These are phyloP conservation scores for Syzygium grande DNA, from an alignment of 345 rosid genomes.

Conservation along the genomic window DNA sequence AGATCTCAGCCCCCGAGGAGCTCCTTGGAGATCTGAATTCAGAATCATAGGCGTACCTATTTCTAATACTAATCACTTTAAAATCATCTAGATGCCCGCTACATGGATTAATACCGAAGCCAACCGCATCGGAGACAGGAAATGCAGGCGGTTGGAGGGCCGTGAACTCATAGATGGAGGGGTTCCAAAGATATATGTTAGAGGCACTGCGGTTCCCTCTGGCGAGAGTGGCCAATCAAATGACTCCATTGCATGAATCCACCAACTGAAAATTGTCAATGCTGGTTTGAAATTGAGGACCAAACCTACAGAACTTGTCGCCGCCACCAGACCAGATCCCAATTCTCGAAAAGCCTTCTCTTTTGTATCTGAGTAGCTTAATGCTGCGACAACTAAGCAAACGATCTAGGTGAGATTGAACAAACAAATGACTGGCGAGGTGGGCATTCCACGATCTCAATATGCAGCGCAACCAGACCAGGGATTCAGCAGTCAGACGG, in stretches of 20 bases:
- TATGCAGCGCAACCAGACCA: background rate
- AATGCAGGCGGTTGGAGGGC: background rate
- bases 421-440: background rate
- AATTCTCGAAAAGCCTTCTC: background rate
- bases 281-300: background rate
- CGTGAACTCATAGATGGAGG: background rate
- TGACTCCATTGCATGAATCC: conserved; percentile 1
- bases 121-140: background rate
- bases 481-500: background rate
- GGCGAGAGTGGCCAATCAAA: background rate
- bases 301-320: background rate
- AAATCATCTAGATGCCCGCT: background rate
- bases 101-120: background rate
- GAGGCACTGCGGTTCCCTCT: background rate
- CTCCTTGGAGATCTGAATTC: background rate
- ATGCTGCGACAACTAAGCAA: background rate
- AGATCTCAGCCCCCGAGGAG: background rate
- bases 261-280: background rate
- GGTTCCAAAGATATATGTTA: background rate
- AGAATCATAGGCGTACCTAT: background rate
- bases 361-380: background rate
- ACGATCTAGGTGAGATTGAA: background rate
- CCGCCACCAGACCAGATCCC: background rate
- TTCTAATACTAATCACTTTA: background rate
- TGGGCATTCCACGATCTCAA: background rate